These are phyloP conservation scores for Paramecium primaurelia DNA, from an alignment of 73 alveolate genomes.

Conservation along the genomic window DNA sequence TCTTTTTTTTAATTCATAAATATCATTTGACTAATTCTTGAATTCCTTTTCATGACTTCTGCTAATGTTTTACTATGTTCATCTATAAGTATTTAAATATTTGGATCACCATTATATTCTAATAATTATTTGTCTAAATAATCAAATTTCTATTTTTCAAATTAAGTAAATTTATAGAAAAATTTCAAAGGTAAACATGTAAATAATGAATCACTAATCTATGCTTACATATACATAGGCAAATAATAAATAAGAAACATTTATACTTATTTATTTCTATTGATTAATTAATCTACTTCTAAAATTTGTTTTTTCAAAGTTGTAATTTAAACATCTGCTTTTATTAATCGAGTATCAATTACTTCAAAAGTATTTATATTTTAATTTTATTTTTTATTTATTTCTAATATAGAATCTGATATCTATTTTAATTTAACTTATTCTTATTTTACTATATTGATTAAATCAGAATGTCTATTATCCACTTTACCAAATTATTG, in stretches of 20 bases:
- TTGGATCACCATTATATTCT: background rate
- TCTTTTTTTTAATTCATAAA: background rate
- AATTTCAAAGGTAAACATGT: background rate
- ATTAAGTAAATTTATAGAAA: background rate
- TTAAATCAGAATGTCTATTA: background rate
- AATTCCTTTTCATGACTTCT: background rate
- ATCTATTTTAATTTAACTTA: background rate
- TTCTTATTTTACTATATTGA: background rate
- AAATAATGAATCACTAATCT: background rate
- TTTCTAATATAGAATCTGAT: background rate
- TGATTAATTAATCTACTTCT: background rate
- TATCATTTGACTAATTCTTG: background rate
- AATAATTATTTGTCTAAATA: background rate
- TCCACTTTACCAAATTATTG: background rate
- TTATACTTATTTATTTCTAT: background rate
- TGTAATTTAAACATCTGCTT: background rate
- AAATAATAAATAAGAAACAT: background rate
- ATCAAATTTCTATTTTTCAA: background rate
- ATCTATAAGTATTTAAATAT: background rate
- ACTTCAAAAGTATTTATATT: background rate
- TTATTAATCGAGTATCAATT: background rate
- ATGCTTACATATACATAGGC: background rate
- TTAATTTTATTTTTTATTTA: background rate
- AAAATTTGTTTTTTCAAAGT: background rate
- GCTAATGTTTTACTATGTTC: background rate